These are phyloP conservation scores for Metschnikowia vanudenii DNA, from an alignment of 805 yeast species.

Conservation along the genomic window DNA sequence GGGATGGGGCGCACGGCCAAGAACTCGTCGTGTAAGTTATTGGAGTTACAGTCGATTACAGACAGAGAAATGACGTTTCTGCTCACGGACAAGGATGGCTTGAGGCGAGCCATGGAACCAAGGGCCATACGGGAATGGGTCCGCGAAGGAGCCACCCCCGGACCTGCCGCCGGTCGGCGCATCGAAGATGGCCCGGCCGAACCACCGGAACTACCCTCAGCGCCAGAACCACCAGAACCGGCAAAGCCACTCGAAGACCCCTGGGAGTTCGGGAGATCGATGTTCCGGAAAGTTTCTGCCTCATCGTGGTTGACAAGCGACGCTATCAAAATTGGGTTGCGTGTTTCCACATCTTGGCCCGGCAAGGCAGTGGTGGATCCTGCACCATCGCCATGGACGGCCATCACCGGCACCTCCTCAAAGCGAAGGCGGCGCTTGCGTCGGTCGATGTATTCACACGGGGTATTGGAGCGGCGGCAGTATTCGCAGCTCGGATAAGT, in stretches of 20 bases:
- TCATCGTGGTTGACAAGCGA: conserved; percentile 14
- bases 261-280: conserved; percentile 13
- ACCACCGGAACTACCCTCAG: neutral
- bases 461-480: conserved; percentile 35
- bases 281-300: conserved; percentile 14
- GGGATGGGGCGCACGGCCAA: conserved; percentile 35
- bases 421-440: conserved; percentile 24
- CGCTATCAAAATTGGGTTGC: conserved; percentile 11
- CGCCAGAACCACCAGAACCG: neutral
- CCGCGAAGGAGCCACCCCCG: too few species aligned
- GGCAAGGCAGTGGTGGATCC: neutral
- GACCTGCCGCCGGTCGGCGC: too few species aligned
- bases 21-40: conserved; percentile 30
- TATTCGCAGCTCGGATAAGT: conserved; percentile 38
- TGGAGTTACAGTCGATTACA: neutral
- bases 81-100: conserved; percentile 3
- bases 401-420: conserved; percentile 3
- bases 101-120: conserved; percentile 5
- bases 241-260: neutral
- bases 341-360: neutral
- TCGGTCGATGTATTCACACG: conserved; percentile 38
- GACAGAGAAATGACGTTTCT: conserved; percentile 12
- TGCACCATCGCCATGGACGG: too few species aligned
- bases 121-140: conserved; percentile 9
- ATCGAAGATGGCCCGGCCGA: neutral